A percentile compares a stretch with the other conserved stretches of the same genome.
These are phyloP conservation scores for Nakazawaea ambrosiae DNA, from an alignment of 805 yeast genomes.

Conservation along the genomic window DNA sequence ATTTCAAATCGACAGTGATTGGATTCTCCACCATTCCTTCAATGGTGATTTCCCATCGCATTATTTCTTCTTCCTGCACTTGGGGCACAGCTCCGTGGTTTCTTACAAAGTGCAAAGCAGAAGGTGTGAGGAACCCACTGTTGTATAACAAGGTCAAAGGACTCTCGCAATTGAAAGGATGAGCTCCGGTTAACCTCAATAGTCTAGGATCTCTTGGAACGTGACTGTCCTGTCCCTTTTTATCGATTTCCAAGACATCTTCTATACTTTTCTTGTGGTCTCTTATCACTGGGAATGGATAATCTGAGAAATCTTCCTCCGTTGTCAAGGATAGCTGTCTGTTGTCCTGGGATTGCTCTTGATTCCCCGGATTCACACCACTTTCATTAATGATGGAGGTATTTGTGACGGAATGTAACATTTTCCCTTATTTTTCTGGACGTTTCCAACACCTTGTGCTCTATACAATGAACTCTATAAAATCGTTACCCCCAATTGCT, in stretches of 20 bases:
- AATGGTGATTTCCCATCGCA: conserved; percentile 23
- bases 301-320: neutral
- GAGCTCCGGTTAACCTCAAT: conserved; percentile 25
- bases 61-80: conserved; percentile 15
- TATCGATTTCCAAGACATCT: conserved; percentile 19
- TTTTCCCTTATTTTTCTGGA: no score
- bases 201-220: conserved; percentile 25
- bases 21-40: conserved; percentile 26
- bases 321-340: no score
- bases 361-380: no score
- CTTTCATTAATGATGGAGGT: no score
- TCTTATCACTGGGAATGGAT: conserved; percentile 15
- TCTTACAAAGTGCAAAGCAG: conserved; percentile 26
- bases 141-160: conserved; percentile 21
- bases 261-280: conserved; percentile 7
- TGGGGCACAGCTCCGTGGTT: conserved; percentile 28
- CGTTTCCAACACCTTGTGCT: no score
- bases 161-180: conserved; percentile 28
- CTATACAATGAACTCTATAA: no score
- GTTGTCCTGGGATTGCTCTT: no score
- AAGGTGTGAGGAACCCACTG: conserved; percentile 26
- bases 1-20: conserved; percentile 16
- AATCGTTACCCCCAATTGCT: no score
- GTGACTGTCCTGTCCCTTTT: conserved; percentile 22
- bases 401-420: no score